phyloP scores from a whole-genome alignment of 768 basidiomycete genomes.

The Cubamyces sp. region DNA sequence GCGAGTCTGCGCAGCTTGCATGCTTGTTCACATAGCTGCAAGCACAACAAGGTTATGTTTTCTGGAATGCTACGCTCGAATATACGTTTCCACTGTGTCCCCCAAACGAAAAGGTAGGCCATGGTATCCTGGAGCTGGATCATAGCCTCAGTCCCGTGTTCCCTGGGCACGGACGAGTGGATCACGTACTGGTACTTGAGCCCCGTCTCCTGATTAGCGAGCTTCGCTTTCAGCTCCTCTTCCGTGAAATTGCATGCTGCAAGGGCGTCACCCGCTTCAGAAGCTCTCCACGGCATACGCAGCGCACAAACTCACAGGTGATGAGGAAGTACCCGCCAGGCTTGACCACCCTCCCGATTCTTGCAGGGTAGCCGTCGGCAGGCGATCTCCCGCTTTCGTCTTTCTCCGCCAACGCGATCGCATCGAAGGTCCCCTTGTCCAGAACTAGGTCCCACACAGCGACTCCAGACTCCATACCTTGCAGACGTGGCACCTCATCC shows the following conservation, averaged over 20 bases:
- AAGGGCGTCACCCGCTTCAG: not conserved
- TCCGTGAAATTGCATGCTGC: conserved; percentile 83
- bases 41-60: conserved; percentile 23
- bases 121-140: conserved; percentile 68
- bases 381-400: conserved; percentile 57
- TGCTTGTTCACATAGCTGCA: too few species aligned
- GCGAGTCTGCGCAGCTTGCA: too few species aligned
- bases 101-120: conserved; percentile 76
- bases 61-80: conserved; percentile 74
- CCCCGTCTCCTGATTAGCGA: conserved; percentile 50
- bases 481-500: conserved; percentile 48
- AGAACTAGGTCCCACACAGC: conserved; percentile 71
- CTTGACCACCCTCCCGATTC: conserved; percentile 59
- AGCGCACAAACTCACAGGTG: conserved; percentile 60
- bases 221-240: conserved; percentile 63
- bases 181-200: conserved; percentile 64
- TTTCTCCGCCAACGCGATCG: conserved; percentile 73
- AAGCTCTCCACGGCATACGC: not conserved
- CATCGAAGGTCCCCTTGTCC: conserved; percentile 91
- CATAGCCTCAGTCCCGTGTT: conserved; percentile 1
- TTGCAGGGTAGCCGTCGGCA: conserved; percentile 60
- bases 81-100: conserved; percentile 74
- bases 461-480: conserved; percentile 12
- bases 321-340: conserved; percentile 76
- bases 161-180: not conserved